Evolutionary conservation across 805 yeast species (phyloP).

Genomic region (Myxozyma lipomycoides): DNA sequence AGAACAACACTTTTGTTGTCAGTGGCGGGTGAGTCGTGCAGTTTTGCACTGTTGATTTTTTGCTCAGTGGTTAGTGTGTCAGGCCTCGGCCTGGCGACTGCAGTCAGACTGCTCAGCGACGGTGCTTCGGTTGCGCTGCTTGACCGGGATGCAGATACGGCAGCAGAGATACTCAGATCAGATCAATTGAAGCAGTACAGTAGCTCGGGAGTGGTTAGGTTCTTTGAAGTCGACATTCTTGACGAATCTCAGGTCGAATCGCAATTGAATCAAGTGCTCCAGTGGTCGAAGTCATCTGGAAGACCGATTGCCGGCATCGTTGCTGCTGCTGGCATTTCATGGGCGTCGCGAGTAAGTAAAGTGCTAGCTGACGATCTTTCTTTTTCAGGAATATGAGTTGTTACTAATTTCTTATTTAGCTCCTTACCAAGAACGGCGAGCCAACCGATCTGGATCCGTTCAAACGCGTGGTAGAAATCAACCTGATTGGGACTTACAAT

Average conservation of each 20-base stretch:
- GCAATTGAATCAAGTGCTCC: conserved; percentile 15
- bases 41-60: neutral
- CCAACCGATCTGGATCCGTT: conserved; percentile 13
- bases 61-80: conserved; percentile 9
- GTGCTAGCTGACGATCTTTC: too few relatives aligned
- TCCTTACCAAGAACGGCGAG: conserved; percentile 8
- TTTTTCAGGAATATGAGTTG: too few relatives aligned
- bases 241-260: conserved; percentile 4
- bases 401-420: conserved; percentile 1
- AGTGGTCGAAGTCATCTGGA: conserved; percentile 7
- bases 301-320: conserved; percentile 17
- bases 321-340: conserved; percentile 20
- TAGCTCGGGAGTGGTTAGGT: neutral
- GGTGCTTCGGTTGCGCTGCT: conserved; percentile 22
- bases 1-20: conserved; percentile 10
- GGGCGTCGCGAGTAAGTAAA: conserved; percentile 3
- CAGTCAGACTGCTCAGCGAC: conserved; percentile 1
- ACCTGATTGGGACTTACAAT: conserved; percentile 15
- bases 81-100: conserved; percentile 23
- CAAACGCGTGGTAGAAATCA: conserved; percentile 16
- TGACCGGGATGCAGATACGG: conserved; percentile 13
- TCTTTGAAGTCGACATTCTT: conserved; percentile 16
- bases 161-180: neutral
- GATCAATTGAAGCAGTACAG: neutral
- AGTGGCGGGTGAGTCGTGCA: conserved; percentile 19